Evolutionary conservation across 176 grass and related monocot genomes (phyloP), one percentile per base, ranked within the genome.

Genomic region (Eragrostis nindensis): DNA sequence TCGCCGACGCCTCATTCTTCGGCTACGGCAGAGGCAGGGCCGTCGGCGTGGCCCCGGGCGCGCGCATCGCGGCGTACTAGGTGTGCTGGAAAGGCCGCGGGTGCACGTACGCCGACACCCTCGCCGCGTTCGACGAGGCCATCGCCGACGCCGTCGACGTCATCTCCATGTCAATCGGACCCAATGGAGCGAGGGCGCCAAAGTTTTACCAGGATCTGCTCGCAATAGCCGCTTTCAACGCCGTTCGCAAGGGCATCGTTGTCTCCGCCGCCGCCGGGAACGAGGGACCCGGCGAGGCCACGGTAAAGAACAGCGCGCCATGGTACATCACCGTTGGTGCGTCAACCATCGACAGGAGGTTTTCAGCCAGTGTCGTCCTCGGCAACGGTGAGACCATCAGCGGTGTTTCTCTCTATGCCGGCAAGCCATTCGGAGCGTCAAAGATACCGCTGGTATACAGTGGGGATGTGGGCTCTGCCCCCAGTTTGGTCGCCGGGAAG

Each of bases 311-410:
- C 22, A 44, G 66, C 8, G 86, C 82, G 17, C 86, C 82, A 3
- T 92, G 86, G 90, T 54, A 85, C 22, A 22, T 72, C 54, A 91
- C 70, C 0, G 75, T 84, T 21, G 80, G 69, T 26, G 84, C 80
- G 8, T 47, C 50, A 45, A 83, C 43, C 18, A 62, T 87, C 25
- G 52, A 84, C 66, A 62, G 84, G 12, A 15, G 9, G 3, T 83
- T 91, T 50, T 84, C 52, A 0, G 48, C 74, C 0, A 68, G 74
- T 48, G 40, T 76, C 47, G 22, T 86, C 3, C 83, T 91, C 9
- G 80, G 75, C 38, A 63, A 84, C 29, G 71, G 74, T 6, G 62
- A 41, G 45, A 45, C 44, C 64, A 40, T 82, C 50, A 61, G 27
- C 3, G 78, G 68, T 13, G 30, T 48, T 6, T 78, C 79, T 5